Conservation (phyloP, 306 rosid species). For the Vigna mungo region DNA sequence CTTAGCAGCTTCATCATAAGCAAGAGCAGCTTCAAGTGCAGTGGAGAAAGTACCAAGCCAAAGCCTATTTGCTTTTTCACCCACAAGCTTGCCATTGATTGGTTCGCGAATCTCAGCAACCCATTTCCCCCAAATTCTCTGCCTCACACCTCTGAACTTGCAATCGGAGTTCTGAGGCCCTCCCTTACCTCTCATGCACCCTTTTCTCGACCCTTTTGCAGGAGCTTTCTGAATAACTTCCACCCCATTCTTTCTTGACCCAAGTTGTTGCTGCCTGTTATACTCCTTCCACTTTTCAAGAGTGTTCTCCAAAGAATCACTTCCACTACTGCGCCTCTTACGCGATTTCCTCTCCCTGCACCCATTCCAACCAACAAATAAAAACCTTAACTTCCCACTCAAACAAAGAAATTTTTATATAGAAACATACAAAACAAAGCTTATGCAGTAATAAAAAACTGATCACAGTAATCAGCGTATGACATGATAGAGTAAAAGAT, state of each 20-base stretch:
- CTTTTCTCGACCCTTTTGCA: slow-evolving; percentile 81
- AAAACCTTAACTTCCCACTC: slow-evolving; percentile 1
- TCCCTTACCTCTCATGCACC: slow-evolving; percentile 92
- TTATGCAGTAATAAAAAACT: background rate
- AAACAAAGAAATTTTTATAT: background rate
- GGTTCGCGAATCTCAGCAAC: slow-evolving; percentile 92
- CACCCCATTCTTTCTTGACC: slow-evolving; percentile 50
- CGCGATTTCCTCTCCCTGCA: slow-evolving; percentile 57
- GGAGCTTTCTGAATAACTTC: slow-evolving; percentile 48
- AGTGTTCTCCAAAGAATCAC: slow-evolving; percentile 59
- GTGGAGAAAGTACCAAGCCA: slow-evolving; percentile 96
- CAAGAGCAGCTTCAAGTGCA: slow-evolving; percentile 80
- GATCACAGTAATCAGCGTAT: background rate
- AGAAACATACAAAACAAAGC: slow-evolving; percentile 25
- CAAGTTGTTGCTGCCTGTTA: slow-evolving; percentile 43
- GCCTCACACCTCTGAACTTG: slow-evolving; percentile 84
- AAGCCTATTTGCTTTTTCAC: slow-evolving; percentile 58
- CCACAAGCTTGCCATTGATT: slow-evolving; percentile 26
- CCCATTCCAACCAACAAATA: background rate
- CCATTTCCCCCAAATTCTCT: slow-evolving; percentile 97
- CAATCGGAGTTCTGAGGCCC: slow-evolving; percentile 87
- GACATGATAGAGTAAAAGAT: background rate
- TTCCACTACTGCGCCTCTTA: slow-evolving; percentile 60
- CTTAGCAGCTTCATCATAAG: slow-evolving; percentile 89
- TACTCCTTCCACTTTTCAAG: slow-evolving; percentile 73